Evolutionary conservation across 129 eudicot species (phyloP), one percentile per base, ranked within the genome.

Genomic region (Pseudognaphalium luteoalbum): DNA sequence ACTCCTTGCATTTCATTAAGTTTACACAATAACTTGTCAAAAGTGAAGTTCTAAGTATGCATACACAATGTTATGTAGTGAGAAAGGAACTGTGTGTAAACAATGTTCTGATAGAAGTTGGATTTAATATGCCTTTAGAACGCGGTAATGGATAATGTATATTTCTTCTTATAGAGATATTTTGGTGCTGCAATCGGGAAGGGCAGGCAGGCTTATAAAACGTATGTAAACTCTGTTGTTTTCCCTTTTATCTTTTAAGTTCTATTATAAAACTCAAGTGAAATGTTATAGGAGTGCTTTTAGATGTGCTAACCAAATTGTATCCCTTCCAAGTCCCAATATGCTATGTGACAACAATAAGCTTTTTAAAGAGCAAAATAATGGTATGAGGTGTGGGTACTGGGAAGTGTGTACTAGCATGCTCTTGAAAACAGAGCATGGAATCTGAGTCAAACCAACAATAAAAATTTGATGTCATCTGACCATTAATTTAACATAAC

Each of bases 161-260:
- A 20, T 32, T 59, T 73, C 33, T 6, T 64, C 25, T 35, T 83
- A 67, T 82, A 94, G 98, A 89, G 92, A 79, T 94, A 91, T 85
- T 94, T 87, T 81, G 98, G 98, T 37, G 96, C 98, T 81, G 91
- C 98, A 25, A 91, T 91, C 66, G 98, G 98, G 64, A 94, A 94
- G 74, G 98, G 98, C 35, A 94, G 91, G 77, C 98, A 94, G 83
- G 97, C 98, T 87, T 97, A 97, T 76, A 94, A 91, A 82, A 94
- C 98, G 98, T 91, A 77, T 88, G 92, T 81, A 25, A 25, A 64
- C 30, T 65, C 62, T 10, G 30, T 14, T 74, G 28, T 50, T 42
- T 50, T 47, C 7, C 15, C 71, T 30, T 10, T 34, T 68, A 39
- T 76, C 33, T 20, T 25, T 25, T 5, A 59, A 60, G 78, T 37